Evolutionary conservation across 1,139 yeast genomes (phyloP), one percentile per base, ranked within the genome.

Genomic region (Saccharomyces hybrid): DNA sequence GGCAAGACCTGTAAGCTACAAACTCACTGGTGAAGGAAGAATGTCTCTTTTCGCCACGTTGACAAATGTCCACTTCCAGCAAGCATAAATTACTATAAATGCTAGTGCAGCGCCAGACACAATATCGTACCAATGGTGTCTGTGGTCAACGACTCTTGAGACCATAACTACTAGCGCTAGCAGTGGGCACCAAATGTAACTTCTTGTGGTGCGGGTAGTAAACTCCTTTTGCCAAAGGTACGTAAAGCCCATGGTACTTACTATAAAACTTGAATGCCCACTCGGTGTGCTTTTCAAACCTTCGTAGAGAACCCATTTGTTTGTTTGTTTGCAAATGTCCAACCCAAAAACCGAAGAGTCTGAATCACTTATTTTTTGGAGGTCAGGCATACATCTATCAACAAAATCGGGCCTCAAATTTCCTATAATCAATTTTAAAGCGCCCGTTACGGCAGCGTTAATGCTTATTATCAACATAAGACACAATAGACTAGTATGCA

Each of bases 41-140:
- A 38, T 38, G 25, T 38, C 44, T 38, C 44, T 38, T 38, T 38
- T 38, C 44, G 25, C n/a, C 44, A 5, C 25, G 8, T 20, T 38
- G 25, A 5, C 47, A 23, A 55, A 61, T 23, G 57, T 49, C 52
- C 59, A 55, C 44, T 47, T 57, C 60, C 63, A 60, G 49, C 59
- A 55, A 26, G 50, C 34, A 14, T 28, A 50, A 7, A 59, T 51
- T 11, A 58, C 55, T 14, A 52, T 16, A 5, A 54, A 50, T 4
- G 68, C 70, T 5, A 66, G 52, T 1, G 50, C 16, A 23, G 59
- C 55, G 6, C 70, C 70, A 38, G 57, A 54, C 3, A 66, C 25
- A 13, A 66, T 61, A 56, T 67, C 70, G 56, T 64, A 64, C 68
- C 69, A 65, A 51, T 64, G 69, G 56, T 67, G 70, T 49, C 67